Conservation (phyloP, 2,329 filamentous ascomycete species). For the Epichloe brachyelytri region DNA sequence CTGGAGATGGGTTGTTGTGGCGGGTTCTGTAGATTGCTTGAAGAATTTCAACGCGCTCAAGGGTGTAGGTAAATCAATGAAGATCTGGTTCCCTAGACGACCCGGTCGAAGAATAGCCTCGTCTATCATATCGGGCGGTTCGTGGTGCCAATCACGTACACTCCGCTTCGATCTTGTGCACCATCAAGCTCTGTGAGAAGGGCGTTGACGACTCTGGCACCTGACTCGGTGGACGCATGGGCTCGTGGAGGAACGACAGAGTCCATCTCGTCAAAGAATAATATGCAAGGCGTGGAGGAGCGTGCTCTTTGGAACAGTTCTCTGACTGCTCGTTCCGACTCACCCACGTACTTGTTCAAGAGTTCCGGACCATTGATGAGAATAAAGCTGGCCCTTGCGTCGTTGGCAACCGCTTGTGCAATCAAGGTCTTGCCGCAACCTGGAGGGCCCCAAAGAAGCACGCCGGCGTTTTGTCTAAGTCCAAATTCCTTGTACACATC, state of each 20-base stretch:
- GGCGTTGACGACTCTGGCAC: constrained; percentile 84
- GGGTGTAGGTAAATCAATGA: constrained; percentile 73
- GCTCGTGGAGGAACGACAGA: constrained; percentile 79
- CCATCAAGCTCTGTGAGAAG: constrained; percentile 91
- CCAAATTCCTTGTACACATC: constrained; percentile 65
- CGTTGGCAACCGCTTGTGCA: constrained; percentile 90
- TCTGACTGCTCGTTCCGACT: constrained; percentile 84
- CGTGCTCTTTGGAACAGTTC: constrained; percentile 84
- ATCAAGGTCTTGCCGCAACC: constrained; percentile 95
- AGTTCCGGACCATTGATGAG: constrained; percentile 93
- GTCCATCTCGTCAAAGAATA: constrained; percentile 97
- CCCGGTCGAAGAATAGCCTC: constrained; percentile 88
- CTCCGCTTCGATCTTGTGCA: constrained; percentile 62
- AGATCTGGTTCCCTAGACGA: constrained; percentile 75
- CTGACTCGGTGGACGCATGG: constrained; percentile 65
- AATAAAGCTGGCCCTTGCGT: constrained; percentile 95
- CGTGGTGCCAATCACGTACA: constrained; percentile 90
- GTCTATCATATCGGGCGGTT: constrained; percentile 94
- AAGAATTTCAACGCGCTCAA: constrained; percentile 78
- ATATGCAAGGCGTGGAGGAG: constrained; percentile 77
- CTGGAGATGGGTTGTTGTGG: constrained; percentile 23
- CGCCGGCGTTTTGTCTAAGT: constrained; percentile 69
- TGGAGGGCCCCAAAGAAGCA: constrained; percentile 90
- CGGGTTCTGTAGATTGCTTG: constrained; percentile 46
- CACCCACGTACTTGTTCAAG: constrained; percentile 94